Base-by-base conservation (phyloP, 139 green algal genomes). In the Chlorokybus atmophyticus region DNA sequence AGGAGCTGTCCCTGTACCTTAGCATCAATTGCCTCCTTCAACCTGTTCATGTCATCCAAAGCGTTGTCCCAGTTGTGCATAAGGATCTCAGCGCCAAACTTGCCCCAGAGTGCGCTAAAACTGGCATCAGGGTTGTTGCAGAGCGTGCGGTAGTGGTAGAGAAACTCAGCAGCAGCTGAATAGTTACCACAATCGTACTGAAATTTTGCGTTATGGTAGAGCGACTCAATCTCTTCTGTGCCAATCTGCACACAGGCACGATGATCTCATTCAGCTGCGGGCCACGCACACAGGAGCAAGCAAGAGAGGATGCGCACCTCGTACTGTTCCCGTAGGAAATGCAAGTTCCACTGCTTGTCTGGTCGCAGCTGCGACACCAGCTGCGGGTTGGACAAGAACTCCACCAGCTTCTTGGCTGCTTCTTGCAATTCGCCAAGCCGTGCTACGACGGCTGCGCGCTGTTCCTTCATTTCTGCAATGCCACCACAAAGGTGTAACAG, bases 121-220 rank as follows among this genome's bases (percentile, higher is more conserved):
- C 76, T 83, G 51, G 77, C 72, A 70, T 93, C 82, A 27, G 68
- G 67, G 75, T 85, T 81, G 28, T 79, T 91, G 67, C 74, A 87
- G 29, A 98, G 81, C 26, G 75, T 83, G 57, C 83, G 80, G 78
- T 95, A 98, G 54, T 86, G 80, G 64, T 93, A 85, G 35, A 94
- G 75, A 47, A 94, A 90, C 67, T 97, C 91, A 26, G 82, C 75
- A 29, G 82, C 60, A 25, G 49, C 77, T 29, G 62, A 70, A 77
- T 99, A 99, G 84, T 95, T 95, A 40, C 92, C 92, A 70, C 91
- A 98, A 68, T 99, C 90, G 59, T 93, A 99, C 73, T 96, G 87
- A 75, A 93, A 96, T 78, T 94, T 94, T 32, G 92, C 92, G 57
- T 87, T 97, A 48, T 90, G 67, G 73, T 90, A 98, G 32, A 99